Evolutionary conservation across 495 filamentous ascomycete species (phyloP), one percentile per base, ranked within the genome.

Genomic region (Staphylotrichum tortipilum): DNA sequence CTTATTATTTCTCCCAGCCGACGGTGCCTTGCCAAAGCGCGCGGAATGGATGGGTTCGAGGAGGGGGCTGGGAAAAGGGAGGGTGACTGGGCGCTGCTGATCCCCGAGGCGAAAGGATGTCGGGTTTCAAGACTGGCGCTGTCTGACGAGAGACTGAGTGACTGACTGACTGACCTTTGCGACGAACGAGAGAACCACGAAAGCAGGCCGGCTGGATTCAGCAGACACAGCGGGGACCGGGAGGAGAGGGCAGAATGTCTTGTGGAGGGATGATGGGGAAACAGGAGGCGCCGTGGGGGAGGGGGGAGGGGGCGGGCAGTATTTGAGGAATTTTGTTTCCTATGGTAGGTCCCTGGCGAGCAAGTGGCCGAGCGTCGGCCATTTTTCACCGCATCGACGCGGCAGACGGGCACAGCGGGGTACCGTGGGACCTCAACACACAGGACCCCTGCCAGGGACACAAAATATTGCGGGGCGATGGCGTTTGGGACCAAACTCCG

Each of bases 291-390:
- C 34, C 17, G 33, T 22, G 44, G 49, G 53, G 60, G 54, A 55
- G 30, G 21, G 33, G 28, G 44, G 49, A 50, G 60, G 54, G 57
- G 30, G 21, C 53, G 28, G 53, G 51, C 53, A 61, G 62, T 63
- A 65, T 65, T 65, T 65, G 62, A 65, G 62, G 57, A 63, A 65
- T 59, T 63, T 62, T 57, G 40, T n/a, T n/a, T n/a, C n/a, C n/a
- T n/a, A n/a, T n/a, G 43, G 30, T 12, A 48, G 41, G 50, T 50
- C 53, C 59, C 53, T 57, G 42, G 17, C 28, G 8, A 44, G 47
- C 33, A 52, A 50, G 23, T 53, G 46, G 52, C 60, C 61, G 61
- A 59, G 53, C 43, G 37, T 56, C 62, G 62, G 62, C 48, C 52
- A 49, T 51, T 61, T 55, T 59, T 52, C 44, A 48, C 48, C 53